Evolutionary conservation across 2,329 filamentous ascomycete genomes (phyloP).

Genomic region (Aaosphaeria pasadenensis): DNA sequence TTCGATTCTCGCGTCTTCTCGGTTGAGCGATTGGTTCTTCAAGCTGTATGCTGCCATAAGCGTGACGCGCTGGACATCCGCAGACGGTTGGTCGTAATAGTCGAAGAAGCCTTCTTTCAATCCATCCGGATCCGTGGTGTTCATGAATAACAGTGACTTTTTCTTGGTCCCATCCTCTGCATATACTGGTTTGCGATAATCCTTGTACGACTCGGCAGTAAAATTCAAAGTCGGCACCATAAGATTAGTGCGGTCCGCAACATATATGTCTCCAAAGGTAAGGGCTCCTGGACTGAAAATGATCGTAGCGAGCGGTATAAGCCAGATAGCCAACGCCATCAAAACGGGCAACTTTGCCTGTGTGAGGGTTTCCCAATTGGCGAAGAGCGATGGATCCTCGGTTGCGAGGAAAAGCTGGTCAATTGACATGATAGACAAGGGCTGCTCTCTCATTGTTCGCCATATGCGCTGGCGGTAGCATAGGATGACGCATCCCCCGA

Average conservation of each 20-base stretch:
- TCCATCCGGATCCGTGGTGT: conserved; percentile 26
- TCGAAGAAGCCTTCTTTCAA: conserved; percentile 26
- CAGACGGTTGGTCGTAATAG: conserved; percentile 35
- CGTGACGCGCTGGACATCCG: conserved; percentile 18
- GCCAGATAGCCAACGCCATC: conserved; percentile 31
- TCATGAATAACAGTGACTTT: conserved; percentile 30
- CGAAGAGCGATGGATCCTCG: conserved; percentile 31
- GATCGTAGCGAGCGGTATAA: conserved; percentile 36
- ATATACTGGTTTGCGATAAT: conserved; percentile 28
- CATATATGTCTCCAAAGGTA: conserved; percentile 32
- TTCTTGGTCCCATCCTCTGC: conserved; percentile 17
- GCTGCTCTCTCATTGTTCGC: conserved; percentile 29
- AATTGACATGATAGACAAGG: conserved; percentile 32
- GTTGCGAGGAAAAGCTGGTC: conserved; percentile 34
- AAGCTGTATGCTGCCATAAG: conserved; percentile 26
- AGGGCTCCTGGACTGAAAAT: conserved; percentile 37
- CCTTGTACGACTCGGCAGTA: conserved; percentile 26
- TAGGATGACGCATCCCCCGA: conserved; percentile 28
- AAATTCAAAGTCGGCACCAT: conserved; percentile 27
- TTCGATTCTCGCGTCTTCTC: conserved; percentile 28
- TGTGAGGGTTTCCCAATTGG: conserved; percentile 29
- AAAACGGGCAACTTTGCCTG: conserved; percentile 22
- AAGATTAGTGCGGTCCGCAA: conserved; percentile 11
- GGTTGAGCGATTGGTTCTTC: conserved; percentile 20
- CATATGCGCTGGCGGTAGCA: conserved; percentile 35